Conservation (phyloP, 1,284 basidiomycete species). For the Cutaneotrichosporon arboriforme region DNA sequence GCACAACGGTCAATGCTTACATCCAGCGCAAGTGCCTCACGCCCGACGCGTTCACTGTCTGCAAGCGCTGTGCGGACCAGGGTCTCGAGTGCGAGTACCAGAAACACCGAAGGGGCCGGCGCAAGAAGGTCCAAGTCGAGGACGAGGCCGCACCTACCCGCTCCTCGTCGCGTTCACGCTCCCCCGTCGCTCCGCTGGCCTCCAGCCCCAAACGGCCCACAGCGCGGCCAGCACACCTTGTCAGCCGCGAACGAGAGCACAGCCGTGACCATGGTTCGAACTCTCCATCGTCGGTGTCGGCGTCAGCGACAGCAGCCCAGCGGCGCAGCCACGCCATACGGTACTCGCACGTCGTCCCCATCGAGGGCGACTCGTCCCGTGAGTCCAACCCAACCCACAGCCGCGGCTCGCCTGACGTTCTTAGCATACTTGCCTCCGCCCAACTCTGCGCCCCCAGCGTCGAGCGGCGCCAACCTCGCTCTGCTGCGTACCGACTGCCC, state of each 20-base stretch:
- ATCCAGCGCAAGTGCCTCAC: constrained; percentile 28
- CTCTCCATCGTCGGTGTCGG: neutral
- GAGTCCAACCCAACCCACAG: constrained; percentile 7
- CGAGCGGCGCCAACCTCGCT: neutral
- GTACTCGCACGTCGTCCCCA: constrained; percentile 28
- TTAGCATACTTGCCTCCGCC: constrained; percentile 15
- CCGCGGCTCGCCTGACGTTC: neutral
- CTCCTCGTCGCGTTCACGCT: neutral
- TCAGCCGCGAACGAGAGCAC: constrained; percentile 1
- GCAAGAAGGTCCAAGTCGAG: constrained; percentile 18
- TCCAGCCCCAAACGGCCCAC: neutral
- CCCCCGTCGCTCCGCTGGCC: neutral
- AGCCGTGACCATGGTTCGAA: neutral
- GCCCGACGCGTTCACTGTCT: constrained; percentile 19
- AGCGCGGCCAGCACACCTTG: neutral
- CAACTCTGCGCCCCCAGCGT: neutral
- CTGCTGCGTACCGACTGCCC: constrained; percentile 18
- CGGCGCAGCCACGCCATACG: constrained; percentile 10
- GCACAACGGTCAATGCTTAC: neutral
- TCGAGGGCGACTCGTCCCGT: constrained; percentile 28
- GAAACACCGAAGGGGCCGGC: constrained; percentile 23
- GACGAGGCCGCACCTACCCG: neutral
- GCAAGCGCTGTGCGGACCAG: constrained; percentile 24
- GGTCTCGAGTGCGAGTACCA: constrained; percentile 26
- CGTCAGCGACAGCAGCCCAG: neutral